Base-by-base conservation (phyloP, 2,329 filamentous ascomycete genomes). In the Rhynchosporium graminicola region DNA sequence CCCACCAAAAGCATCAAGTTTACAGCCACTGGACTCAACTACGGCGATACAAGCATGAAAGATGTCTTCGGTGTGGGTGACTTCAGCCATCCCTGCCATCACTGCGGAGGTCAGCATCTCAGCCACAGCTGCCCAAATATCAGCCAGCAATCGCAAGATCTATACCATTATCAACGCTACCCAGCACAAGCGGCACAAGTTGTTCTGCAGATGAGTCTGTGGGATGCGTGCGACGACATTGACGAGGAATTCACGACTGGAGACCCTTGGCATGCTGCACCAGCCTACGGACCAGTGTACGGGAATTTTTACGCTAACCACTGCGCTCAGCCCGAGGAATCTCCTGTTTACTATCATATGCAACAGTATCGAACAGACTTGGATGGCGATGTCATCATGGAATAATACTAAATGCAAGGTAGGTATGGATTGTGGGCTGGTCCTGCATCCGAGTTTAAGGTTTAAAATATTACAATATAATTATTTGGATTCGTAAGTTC, bases 381-480 rank as follows among this genome's bases (percentile, higher is more conserved):
- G 3, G 51, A 54, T 26, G 51, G 51, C 3, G 51, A 54, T 54
- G 3, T 13, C 51, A 42, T 33, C 3, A 54, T 54, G 51, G 36
- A 42, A 7, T 28, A 20, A n/a, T 38, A 15, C 12, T 40, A 29
- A 9, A 36, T 40, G 8, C n/a, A 54, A 42, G 36, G 51, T 54
- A 54, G 29, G 20, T 28, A 38, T 40, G 51, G 51, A 42, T 42
- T 42, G 20, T 40, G 51, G 51, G 51, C 51, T 54, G 51, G 51
- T 54, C 51, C 51, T 36, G 20, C 6, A 42, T 29, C 20, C 12
- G 26, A 26, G 10, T 28, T 54, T 42, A 10, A 54, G 51, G 6
- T 54, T 29, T 33, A 42, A 38, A 20, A 15, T 38, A 6, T 40
- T 28, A 28, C 40, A 54, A 43, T 43, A 15, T 43, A 12, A 13